Percentiles rank a stretch among this genome's conserved stretches.
These are phyloP conservation scores for Penicillium griseofulvum DNA, from an alignment of 2,329 filamentous ascomycete genomes.

Conservation along the genomic window DNA sequence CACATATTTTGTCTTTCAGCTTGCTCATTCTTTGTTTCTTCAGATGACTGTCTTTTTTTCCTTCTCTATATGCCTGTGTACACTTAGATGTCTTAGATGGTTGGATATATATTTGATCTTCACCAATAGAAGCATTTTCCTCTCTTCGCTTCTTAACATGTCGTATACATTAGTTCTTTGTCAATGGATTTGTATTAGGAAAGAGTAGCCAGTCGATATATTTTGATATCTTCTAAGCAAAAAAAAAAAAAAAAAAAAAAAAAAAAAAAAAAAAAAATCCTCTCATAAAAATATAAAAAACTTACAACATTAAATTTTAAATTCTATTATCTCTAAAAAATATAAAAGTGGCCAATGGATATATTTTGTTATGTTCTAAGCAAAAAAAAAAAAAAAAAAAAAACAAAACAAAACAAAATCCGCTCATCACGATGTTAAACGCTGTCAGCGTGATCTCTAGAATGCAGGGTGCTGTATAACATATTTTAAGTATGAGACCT, in stretches of 20 bases:
- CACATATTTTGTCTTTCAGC: slow-evolving; percentile 19
- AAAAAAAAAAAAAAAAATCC: no score
- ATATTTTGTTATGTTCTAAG: no score
- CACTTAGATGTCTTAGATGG: slow-evolving; percentile 20
- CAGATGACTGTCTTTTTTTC: slow-evolving; percentile 6
- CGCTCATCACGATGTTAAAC: neutral
- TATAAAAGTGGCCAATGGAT: no score
- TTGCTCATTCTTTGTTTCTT: slow-evolving; percentile 8
- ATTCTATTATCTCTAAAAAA: no score
- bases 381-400: no score
- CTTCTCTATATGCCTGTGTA: slow-evolving; percentile 18
- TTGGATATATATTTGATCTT: slow-evolving; percentile 10
- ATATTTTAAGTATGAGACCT: neutral
- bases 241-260: no score
- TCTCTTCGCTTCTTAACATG: neutral
- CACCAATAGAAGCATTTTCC: slow-evolving; percentile 2
- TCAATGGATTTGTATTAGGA: neutral
- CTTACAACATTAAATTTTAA: no score
- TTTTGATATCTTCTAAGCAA: no score
- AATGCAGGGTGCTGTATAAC: neutral
- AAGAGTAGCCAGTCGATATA: neutral
- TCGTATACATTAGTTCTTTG: neutral
- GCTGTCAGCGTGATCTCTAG: neutral
- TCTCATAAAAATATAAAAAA: no score
- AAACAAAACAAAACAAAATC: no score